Percentiles rank a stretch among this genome's conserved stretches.
Evolutionary conservation across 2,329 filamentous ascomycete species (phyloP).

Genomic region (Botryotinia globosa): DNA sequence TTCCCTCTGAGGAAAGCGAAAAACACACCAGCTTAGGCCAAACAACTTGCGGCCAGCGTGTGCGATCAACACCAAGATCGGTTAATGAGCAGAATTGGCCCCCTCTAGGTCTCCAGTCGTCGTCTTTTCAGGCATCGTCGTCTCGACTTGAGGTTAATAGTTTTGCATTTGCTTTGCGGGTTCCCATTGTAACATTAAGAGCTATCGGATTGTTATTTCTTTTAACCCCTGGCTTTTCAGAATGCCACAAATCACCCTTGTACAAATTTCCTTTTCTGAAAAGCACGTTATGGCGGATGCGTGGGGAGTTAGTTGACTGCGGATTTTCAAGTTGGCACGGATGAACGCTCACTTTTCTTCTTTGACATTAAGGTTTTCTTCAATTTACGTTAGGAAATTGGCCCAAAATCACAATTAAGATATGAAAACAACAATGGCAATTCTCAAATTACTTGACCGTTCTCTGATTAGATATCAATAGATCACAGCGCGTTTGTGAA

Average conservation of each 20-base stretch:
- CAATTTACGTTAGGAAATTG: constrained; percentile 31
- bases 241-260: constrained; percentile 29
- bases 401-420: constrained; percentile 16
- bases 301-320: constrained; percentile 19
- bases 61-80: constrained; percentile 12
- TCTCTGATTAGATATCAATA: background rate
- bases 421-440: constrained; percentile 10
- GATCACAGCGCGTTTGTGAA: background rate
- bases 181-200: constrained; percentile 38
- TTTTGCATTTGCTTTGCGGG: constrained; percentile 29
- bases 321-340: constrained; percentile 27
- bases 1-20: background rate
- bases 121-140: constrained; percentile 11
- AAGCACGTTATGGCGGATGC: constrained; percentile 23
- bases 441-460: background rate
- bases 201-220: constrained; percentile 28
- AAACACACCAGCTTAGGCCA: constrained; percentile 7
- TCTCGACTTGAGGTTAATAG: constrained; percentile 11
- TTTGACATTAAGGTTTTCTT: constrained; percentile 30
- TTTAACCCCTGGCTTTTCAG: constrained; percentile 26
- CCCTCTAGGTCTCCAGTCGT: constrained; percentile 7
- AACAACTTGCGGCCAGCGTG: background rate
- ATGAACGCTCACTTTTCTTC: constrained; percentile 31
- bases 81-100: constrained; percentile 14
- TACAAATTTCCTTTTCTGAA: constrained; percentile 36